phyloP scores from a whole-genome alignment of 129 eudicot species.

The Chrysanthemum lavandulifolium region DNA sequence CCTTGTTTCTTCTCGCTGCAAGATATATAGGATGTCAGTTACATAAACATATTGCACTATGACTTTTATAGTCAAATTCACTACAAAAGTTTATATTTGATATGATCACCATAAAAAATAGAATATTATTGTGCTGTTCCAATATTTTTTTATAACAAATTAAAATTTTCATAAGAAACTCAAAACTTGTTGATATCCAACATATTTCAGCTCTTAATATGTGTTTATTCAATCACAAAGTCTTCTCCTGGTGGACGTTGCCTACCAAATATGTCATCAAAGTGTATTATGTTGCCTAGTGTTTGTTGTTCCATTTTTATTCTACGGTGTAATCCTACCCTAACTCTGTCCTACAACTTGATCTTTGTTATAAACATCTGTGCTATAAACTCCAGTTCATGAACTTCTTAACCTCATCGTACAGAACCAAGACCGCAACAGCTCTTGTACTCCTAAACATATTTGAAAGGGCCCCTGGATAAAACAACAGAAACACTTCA shows the following conservation, averaged over 20 bases:
- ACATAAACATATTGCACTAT: too few species aligned
- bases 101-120: slow-evolving; percentile 10
- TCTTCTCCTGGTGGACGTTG: not conserved
- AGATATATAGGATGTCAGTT: too few species aligned
- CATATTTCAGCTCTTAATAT: slow-evolving; percentile 14
- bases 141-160: not conserved
- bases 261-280: slow-evolving; percentile 21
- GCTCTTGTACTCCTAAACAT: slow-evolving; percentile 97
- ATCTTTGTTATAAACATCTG: not conserved
- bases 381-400: slow-evolving; percentile 65
- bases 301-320: slow-evolving; percentile 12
- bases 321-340: slow-evolving; percentile 21
- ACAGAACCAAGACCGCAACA: slow-evolving; percentile 90
- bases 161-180: not conserved
- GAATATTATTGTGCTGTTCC: not conserved
- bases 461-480: slow-evolving; percentile 90
- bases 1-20: too few species aligned
- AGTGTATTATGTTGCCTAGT: slow-evolving; percentile 20
- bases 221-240: slow-evolving; percentile 25
- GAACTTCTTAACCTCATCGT: slow-evolving; percentile 90
- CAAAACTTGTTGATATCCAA: not conserved
- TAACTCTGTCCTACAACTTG: slow-evolving; percentile 35
- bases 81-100: too few species aligned
- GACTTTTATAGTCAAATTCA: too few species aligned
- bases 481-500: slow-evolving; percentile 73